Base-by-base conservation (phyloP, 345 rosid genomes). In the Carallia pectinifolia region DNA sequence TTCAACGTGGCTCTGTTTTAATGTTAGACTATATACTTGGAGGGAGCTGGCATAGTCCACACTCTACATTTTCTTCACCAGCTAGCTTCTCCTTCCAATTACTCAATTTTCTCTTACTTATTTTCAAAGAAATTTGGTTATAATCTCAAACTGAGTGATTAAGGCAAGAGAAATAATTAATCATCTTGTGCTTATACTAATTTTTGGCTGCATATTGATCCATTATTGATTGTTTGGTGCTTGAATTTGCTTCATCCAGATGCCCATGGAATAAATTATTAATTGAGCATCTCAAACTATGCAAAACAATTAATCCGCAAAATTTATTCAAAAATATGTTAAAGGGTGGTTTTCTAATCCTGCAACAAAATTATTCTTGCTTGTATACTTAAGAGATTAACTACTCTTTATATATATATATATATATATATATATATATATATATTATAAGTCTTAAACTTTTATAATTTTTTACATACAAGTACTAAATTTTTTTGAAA, bases 1-100 rank as follows among this genome's bases (percentile, higher is more conserved):
- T 63, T 63, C 68, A 62, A 63, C 53, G 6, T 62, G 31, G 62
- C 15, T n/a, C 48, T 40, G 62, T 16, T 62, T 58, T 33, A 27
- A 52, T 23, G 38, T 18, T 23, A 13, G 36, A 55, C 44, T 36
- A 18, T 23, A 44, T 15, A 13, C 1, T 10, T 44, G 17, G 50
- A 44, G 50, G 50, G 50, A 23, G 23, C 7, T 23, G 52, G 29
- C 61, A 13, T 37, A 13, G 34, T 15, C 61, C 31, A 1, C 19
- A 37, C 17, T 31, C 34, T 16, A 44, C 17, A 13, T 12, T 44
- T 44, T 44, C 50, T 44, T 44, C 50, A 44, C 50, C 10, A 12
- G 50, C 50, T 12, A 0, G 17, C 50, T 44, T 44, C 16, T 12
- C 50, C 37, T 4, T 54, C 23, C 6, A 19, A 6, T 23, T 23